Percentiles rank a stretch among this genome's conserved stretches.
These are phyloP conservation scores for Phylloporus rhodoxanthus DNA, from an alignment of 768 basidiomycete species.

Conservation along the genomic window DNA sequence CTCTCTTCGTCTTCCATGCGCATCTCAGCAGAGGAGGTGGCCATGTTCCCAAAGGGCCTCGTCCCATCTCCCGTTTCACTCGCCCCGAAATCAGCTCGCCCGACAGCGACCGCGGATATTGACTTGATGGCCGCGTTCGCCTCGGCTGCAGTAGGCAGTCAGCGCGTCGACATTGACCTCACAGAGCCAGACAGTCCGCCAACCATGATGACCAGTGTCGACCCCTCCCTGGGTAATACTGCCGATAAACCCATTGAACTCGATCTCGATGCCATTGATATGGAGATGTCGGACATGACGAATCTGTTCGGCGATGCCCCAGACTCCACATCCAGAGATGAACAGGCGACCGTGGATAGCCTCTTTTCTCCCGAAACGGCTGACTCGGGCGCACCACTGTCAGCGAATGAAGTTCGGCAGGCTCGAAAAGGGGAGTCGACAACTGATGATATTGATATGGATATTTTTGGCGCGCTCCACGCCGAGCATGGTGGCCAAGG, in stretches of 20 bases:
- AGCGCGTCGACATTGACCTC: conserved; percentile 52
- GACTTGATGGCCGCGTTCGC: conserved; percentile 64
- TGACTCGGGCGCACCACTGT: conserved; percentile 16
- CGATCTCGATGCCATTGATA: conserved; percentile 64
- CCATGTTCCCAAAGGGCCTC: conserved; percentile 53
- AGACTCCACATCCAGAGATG: conserved; percentile 32
- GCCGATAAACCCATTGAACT: conserved; percentile 81
- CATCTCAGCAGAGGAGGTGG: conserved; percentile 57
- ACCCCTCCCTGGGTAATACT: conserved; percentile 47
- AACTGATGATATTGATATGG: conserved; percentile 29
- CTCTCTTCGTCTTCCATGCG: conserved; percentile 65
- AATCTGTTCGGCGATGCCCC: conserved; percentile 51
- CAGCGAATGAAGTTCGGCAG: conserved; percentile 14
- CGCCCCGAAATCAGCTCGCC: conserved; percentile 72
- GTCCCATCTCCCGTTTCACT: conserved; percentile 72
- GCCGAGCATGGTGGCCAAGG: conserved; percentile 14
- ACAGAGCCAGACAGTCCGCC: conserved; percentile 38
- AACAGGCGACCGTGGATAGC: conserved; percentile 36
- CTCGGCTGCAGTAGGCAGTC: conserved; percentile 34
- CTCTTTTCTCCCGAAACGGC: conserved; percentile 46
- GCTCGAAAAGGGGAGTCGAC: conserved; percentile 14
- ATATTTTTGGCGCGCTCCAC: conserved; percentile 33
- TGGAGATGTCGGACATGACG: conserved; percentile 47
- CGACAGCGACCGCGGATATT: conserved; percentile 49
- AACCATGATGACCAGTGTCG: conserved; percentile 23